Percentiles rank a stretch among this genome's conserved stretches.
phyloP scores from a whole-genome alignment of 345 rosid genomes.

The Dipteronia dyeriana region DNA sequence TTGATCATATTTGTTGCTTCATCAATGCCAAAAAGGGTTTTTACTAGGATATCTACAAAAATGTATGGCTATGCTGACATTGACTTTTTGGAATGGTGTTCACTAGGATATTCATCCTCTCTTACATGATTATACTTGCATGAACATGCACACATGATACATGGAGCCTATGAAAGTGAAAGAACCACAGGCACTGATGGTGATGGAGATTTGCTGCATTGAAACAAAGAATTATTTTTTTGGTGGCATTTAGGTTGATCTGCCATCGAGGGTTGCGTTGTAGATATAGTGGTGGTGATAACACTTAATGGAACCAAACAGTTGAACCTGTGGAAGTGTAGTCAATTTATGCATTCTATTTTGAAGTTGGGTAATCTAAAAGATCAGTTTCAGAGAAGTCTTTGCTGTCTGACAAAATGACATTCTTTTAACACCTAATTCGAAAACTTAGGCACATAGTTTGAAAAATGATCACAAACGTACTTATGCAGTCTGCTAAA shows the following conservation, averaged over 20 bases:
- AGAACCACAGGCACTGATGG: background rate
- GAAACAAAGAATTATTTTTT: background rate
- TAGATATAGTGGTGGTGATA: background rate
- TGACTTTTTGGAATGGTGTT: background rate
- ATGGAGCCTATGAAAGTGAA: background rate
- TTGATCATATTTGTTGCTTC: constrained; percentile 2
- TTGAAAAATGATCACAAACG: background rate
- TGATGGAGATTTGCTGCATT: background rate
- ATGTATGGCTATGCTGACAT: background rate
- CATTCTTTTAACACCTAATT: background rate
- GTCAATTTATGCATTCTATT: background rate
- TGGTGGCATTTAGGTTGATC: background rate
- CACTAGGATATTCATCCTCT: background rate
- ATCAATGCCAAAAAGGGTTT: background rate
- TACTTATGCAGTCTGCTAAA: background rate
- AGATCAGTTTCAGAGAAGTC: background rate
- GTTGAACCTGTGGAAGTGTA: no score
- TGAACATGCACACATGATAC: background rate
- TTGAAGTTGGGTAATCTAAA: background rate
- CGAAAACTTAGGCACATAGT: background rate
- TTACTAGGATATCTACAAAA: background rate
- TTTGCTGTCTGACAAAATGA: no score
- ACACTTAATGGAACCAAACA: no score
- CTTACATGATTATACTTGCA: background rate
- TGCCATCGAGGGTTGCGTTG: background rate